A percentile compares a stretch with the other conserved stretches of the same genome.
These are phyloP conservation scores for Brassica hybrid DNA, from an alignment of 441 rosid genomes.

Conservation along the genomic window DNA sequence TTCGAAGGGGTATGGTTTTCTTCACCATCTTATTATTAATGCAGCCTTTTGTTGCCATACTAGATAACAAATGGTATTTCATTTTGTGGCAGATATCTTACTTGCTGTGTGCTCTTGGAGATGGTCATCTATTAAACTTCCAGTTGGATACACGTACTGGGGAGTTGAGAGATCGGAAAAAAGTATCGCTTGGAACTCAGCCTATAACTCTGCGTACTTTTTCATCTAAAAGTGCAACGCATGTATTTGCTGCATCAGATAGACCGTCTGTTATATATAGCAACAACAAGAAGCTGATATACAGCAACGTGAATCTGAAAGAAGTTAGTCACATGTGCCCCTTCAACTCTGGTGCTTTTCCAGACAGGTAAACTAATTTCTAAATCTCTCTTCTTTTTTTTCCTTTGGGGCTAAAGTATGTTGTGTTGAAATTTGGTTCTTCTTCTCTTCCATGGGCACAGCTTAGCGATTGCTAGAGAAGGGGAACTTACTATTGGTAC, in stretches of 20 bases:
- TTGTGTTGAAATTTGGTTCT: constrained; percentile 33
- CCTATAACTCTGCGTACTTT: constrained; percentile 90
- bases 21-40: constrained; percentile 16
- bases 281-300: constrained; percentile 86
- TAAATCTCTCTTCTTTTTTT: background rate
- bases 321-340: constrained; percentile 99
- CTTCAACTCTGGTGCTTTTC: constrained; percentile 96
- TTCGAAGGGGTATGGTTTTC: constrained; percentile 93
- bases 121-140: constrained; percentile 85
- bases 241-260: constrained; percentile 94
- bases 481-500: constrained; percentile 93
- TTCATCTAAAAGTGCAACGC: constrained; percentile 82
- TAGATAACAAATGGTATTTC: constrained; percentile 6
- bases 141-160: constrained; percentile 79
- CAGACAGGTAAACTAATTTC: constrained; percentile 75
- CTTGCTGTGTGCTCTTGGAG: constrained; percentile 94
- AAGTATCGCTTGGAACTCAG: constrained; percentile 93
- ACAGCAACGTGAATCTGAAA: constrained; percentile 90
- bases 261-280: constrained; percentile 98
- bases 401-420: constrained; percentile 54
- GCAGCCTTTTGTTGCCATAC: background rate
- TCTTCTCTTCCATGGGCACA: constrained; percentile 44
- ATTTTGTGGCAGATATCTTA: constrained; percentile 62
- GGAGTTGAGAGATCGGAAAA: constrained; percentile 84
- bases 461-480: constrained; percentile 92